Percentiles rank a stretch among this genome's conserved stretches.
Evolutionary conservation across 257 asterid species (phyloP).

Genomic region (Ajuga chamaepitys): DNA sequence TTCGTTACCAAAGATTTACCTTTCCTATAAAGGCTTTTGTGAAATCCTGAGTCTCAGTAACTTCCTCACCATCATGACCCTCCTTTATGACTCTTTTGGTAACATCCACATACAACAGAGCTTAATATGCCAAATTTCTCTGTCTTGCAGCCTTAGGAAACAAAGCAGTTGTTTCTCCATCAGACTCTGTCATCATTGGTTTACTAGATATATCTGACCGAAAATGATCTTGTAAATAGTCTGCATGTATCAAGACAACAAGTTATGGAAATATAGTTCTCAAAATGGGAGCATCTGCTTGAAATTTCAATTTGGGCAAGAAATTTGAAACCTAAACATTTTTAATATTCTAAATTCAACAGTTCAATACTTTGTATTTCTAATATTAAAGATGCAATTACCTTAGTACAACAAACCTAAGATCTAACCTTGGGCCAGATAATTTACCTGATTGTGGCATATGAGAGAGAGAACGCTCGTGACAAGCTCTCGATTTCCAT

Average conservation of each 20-base stretch:
- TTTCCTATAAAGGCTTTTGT: constrained; percentile 94
- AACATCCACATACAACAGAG: constrained; percentile 92
- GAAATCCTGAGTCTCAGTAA: constrained; percentile 94
- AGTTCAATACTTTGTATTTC: no score
- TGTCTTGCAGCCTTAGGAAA: constrained; percentile 99
- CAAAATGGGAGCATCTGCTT: no score
- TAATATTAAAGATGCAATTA: no score
- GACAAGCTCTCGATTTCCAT: no score
- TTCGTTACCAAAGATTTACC: constrained; percentile 28
- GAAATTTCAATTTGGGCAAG: no score
- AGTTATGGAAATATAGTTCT: no score
- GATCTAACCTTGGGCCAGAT: no score
- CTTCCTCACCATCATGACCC: constrained; percentile 98
- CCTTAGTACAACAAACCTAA: no score
- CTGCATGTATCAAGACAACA: constrained; percentile 36
- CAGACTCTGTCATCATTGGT: constrained; percentile 99
- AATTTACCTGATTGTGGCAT: no score
- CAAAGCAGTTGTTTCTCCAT: constrained; percentile 91
- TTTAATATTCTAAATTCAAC: no score
- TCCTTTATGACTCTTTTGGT: constrained; percentile 77
- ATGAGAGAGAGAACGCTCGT: no score
- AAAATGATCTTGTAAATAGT: constrained; percentile 79
- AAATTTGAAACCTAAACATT: no score
- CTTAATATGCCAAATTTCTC: constrained; percentile 91
- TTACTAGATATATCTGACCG: constrained; percentile 93